Evolutionary conservation across 192 early-diverging fungal genomes (phyloP).

Genomic region (Backusella morwellensis): DNA sequence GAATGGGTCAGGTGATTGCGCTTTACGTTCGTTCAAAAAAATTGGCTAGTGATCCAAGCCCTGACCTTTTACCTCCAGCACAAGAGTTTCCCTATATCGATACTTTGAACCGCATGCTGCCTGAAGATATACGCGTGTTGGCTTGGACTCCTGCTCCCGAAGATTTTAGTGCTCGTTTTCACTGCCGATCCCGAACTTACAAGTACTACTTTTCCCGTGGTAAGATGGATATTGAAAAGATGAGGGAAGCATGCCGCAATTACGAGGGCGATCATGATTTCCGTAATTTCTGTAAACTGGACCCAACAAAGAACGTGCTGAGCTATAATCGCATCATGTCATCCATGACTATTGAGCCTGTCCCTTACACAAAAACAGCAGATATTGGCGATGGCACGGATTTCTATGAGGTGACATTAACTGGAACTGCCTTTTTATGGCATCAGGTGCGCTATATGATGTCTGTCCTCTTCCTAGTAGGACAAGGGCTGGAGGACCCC

Average conservation of each 20-base stretch:
- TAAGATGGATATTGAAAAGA: constrained; percentile 67
- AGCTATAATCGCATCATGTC: constrained; percentile 78
- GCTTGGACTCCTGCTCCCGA: constrained; percentile 83
- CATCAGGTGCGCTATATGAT: constrained; percentile 99
- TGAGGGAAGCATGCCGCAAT: constrained; percentile 68
- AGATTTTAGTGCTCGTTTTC: constrained; percentile 85
- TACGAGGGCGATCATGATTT: constrained; percentile 90
- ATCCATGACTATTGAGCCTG: constrained; percentile 57
- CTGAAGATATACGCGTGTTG: constrained; percentile 84
- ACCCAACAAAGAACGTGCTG: constrained; percentile 77
- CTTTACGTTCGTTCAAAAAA: constrained; percentile 68
- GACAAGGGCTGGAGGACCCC: constrained; percentile 74
- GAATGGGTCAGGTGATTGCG: constrained; percentile 86
- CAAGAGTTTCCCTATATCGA: constrained; percentile 78
- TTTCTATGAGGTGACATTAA: constrained; percentile 73
- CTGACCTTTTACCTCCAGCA: background rate
- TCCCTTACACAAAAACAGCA: constrained; percentile 26
- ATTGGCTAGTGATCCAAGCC: constrained; percentile 18
- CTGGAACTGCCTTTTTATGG: constrained; percentile 92
- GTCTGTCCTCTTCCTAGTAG: constrained; percentile 83
- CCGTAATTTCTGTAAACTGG: constrained; percentile 94
- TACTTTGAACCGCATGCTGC: constrained; percentile 84
- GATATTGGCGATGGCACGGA: constrained; percentile 14
- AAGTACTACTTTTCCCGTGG: constrained; percentile 85
- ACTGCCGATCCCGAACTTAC: constrained; percentile 82